Percentiles rank a stretch among this genome's conserved stretches.
These are phyloP conservation scores for Sporisorium sorghi DNA, from an alignment of 1,284 basidiomycete species.

Conservation along the genomic window DNA sequence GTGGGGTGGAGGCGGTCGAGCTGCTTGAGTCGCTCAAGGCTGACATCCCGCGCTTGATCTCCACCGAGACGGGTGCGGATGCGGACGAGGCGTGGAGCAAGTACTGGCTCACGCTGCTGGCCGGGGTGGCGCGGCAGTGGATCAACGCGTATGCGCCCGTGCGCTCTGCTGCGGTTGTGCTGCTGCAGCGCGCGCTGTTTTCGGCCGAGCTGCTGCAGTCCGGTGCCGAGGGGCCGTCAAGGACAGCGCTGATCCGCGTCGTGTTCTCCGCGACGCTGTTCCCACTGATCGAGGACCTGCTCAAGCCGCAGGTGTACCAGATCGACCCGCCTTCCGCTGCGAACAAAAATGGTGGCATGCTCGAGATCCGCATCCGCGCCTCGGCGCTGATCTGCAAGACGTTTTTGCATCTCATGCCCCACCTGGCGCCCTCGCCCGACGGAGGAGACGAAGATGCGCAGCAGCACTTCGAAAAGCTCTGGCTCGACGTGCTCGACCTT, in stretches of 20 bases:
- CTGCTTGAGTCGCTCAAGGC: conserved; percentile 72
- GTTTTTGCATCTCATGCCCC: conserved; percentile 90
- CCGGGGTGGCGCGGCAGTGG: conserved; percentile 84
- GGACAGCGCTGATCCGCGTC: conserved; percentile 73
- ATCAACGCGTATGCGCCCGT: conserved; percentile 86
- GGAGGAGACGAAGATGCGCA: conserved; percentile 71
- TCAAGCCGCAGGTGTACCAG: conserved; percentile 84
- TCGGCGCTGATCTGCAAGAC: conserved; percentile 90
- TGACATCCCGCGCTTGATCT: conserved; percentile 55
- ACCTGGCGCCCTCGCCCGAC: conserved; percentile 73
- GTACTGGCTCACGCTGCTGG: conserved; percentile 82
- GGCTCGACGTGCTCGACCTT: conserved; percentile 91
- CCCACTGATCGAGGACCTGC: conserved; percentile 88
- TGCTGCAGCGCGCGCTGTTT: conserved; percentile 87
- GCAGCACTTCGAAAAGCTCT: conserved; percentile 82
- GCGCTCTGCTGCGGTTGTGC: conserved; percentile 83
- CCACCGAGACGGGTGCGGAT: conserved; percentile 12
- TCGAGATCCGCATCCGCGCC: conserved; percentile 87
- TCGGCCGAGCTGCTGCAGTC: conserved; percentile 22
- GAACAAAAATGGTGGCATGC: conserved; percentile 75
- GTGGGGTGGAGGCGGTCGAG: conserved; percentile 85
- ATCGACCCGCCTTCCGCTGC: conserved; percentile 75
- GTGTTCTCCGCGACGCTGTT: conserved; percentile 92
- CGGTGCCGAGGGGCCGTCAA: conserved; percentile 44
- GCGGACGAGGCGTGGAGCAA: conserved; percentile 79